These are phyloP conservation scores for Fagopyrum esculentum DNA, from an alignment of 148 eudicot species.

Conservation along the genomic window DNA sequence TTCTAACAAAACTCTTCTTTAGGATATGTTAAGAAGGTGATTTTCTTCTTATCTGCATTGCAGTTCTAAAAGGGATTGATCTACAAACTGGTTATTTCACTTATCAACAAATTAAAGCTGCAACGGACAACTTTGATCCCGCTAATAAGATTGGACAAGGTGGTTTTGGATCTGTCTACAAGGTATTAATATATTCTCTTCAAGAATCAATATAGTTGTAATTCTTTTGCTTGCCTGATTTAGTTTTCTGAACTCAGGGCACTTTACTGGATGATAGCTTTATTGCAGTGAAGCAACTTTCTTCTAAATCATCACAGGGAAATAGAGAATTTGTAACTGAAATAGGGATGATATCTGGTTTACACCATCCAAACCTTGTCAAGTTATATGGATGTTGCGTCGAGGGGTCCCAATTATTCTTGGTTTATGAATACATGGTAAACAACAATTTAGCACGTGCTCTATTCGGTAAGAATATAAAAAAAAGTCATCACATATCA, in stretches of 20 bases:
- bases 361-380: conserved; percentile 42
- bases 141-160: conserved; percentile 59
- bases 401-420: conserved; percentile 28
- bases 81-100: conserved; percentile 51
- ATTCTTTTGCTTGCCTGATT: too few species aligned
- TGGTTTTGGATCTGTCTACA: conserved; percentile 67
- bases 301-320: conserved; percentile 36
- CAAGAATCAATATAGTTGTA: too few species aligned
- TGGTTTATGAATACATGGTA: conserved; percentile 46
- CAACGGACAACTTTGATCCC: conserved; percentile 47
- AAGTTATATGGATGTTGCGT: conserved; percentile 40
- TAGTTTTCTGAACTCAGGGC: conserved; percentile 22
- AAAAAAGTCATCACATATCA: neutral
- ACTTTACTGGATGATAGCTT: conserved; percentile 28
- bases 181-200: conserved; percentile 27
- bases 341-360: conserved; percentile 36
- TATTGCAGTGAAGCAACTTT: conserved; percentile 48
- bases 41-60: neutral
- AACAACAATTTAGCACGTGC: conserved; percentile 32
- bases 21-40: neutral
- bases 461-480: conserved; percentile 27
- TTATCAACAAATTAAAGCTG: conserved; percentile 51
- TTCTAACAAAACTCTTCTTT: neutral
- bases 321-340: conserved; percentile 42
- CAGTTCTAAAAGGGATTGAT: conserved; percentile 54